Evolutionary conservation across 179 eudicot genomes (phyloP), one percentile per base, ranked within the genome.

Genomic region (Spinacia oleracea): DNA sequence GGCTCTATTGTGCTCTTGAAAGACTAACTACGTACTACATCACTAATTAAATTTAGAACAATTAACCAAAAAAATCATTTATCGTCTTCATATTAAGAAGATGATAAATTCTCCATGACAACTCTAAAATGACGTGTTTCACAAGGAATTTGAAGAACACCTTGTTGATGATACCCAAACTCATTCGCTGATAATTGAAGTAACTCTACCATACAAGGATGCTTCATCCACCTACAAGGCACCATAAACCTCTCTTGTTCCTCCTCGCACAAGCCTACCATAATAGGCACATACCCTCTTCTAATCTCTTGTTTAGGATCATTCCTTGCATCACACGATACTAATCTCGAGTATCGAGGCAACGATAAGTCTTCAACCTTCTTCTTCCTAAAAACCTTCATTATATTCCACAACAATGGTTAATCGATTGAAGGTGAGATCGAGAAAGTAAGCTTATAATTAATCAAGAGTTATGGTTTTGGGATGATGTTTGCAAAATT

Each of bases 61-160:
- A n/a, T n/a, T n/a, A n/a, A n/a, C n/a, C n/a, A n/a, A n/a, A n/a
- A n/a, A 45, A 9, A 45, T 45, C 12, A 45, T 1, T 0, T 11
- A 9, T 15, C 9, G 14, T 45, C 12, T 16, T 76, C 65, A 25
- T 40, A 78, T 70, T 72, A 81, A 20, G 78, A 78, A 43, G 84
- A 75, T 40, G 82, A 72, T 23, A 84, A 70, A 2, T 56, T 45
- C 0, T 55, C 40, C 31, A 84, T 31, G 53, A 64, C 76, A 45
- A 75, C 83, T 42, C 80, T 72, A 81, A 84, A 81, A n/a, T 48
- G 35, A 75, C 56, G 66, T 66, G 84, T 82, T 12, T 81, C 76
- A 84, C 82, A 81, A 63, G 84, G 84, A 51, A 84, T 81, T 55
- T 79, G 87, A 7, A 84, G 51, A 23, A 81, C 84, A 65, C 87